Evolutionary conservation across 306 rosid species (phyloP), one percentile per base, ranked within the genome.

Genomic region (Fagus sylvatica): DNA sequence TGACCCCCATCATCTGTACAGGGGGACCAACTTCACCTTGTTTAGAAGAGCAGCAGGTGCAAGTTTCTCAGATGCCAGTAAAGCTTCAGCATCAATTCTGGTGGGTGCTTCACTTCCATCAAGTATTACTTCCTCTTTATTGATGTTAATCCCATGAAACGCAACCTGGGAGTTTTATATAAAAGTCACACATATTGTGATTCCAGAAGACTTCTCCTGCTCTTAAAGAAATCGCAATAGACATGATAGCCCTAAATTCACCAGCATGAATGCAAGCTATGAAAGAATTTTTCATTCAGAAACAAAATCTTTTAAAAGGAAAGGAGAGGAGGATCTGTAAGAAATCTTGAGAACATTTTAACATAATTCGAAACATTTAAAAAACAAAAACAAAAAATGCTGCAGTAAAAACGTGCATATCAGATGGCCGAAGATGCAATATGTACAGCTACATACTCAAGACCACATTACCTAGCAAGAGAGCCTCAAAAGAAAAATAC

Each of bases 81-180:
- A 76, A 4, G 98, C 90, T 86, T 91, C 98, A 74, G 93, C 89
- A 76, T 89, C 98, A 79, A 95, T 86, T 88, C 93, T 93, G 56
- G 85, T 79, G 22, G 98, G 98, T 66, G 87, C 98, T 46, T 95
- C 98, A 87, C 98, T 95, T 72, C 98, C 98, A 86, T 93, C 98
- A 72, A 95, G 93, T 73, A 91, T 43, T 49, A 92, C 78, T 78
- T 91, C 96, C 75, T 87, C 89, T 78, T 88, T 87, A 75, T 91
- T 80, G 65, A 85, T 83, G 76, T 78, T 88, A 72, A 95, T 87
- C 68, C 98, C 98, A 78, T 86, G 98, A 87, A 95, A 95, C 59
- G 76, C 83, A 76, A 92, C 83, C 98, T 95, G 78, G 62, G 77
- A 82, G 74, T 71, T 71, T 60, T 16, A 37, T 60, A 75, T 17